Conservation (phyloP, 2,329 filamentous ascomycete genomes). For the Helotiales sp. region DNA sequence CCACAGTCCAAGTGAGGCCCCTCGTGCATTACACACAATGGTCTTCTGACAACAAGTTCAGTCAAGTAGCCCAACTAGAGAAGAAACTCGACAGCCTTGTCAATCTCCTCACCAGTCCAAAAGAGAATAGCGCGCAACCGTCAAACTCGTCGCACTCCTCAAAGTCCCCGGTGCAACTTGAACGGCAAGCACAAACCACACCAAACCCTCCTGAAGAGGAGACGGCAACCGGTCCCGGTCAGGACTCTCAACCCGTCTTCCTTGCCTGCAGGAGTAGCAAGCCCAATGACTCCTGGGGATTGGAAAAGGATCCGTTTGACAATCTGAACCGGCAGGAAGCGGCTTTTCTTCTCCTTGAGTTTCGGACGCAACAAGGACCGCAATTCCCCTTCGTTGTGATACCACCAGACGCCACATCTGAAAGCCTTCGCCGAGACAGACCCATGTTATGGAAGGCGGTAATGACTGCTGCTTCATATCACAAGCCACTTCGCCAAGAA, state of each 20-base stretch:
- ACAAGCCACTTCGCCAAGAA: conserved; percentile 8
- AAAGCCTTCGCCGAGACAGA: conserved; percentile 12
- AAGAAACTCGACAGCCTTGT: conserved; percentile 20
- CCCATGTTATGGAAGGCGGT: conserved; percentile 20
- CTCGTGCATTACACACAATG: background rate
- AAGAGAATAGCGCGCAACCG: background rate
- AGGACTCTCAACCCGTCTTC: background rate
- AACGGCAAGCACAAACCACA: background rate
- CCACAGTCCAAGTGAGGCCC: conserved; percentile 2
- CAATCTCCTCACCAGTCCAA: conserved; percentile 8
- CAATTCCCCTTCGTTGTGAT: conserved; percentile 21
- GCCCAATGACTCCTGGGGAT: background rate
- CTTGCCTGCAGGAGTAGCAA: background rate
- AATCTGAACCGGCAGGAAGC: conserved; percentile 1
- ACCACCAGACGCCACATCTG: conserved; percentile 6
- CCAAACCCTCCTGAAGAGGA: background rate
- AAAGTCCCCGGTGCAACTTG: no score
- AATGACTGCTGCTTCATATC: conserved; percentile 13
- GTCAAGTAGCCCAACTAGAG: conserved; percentile 17
- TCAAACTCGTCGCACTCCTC: background rate
- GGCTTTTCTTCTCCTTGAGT: conserved; percentile 12
- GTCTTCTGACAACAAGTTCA: background rate
- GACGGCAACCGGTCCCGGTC: background rate
- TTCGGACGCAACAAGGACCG: conserved; percentile 8
- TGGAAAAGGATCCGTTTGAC: background rate